Conservation (phyloP, 805 yeast genomes). For the Yamadazyma ubonensis region DNA sequence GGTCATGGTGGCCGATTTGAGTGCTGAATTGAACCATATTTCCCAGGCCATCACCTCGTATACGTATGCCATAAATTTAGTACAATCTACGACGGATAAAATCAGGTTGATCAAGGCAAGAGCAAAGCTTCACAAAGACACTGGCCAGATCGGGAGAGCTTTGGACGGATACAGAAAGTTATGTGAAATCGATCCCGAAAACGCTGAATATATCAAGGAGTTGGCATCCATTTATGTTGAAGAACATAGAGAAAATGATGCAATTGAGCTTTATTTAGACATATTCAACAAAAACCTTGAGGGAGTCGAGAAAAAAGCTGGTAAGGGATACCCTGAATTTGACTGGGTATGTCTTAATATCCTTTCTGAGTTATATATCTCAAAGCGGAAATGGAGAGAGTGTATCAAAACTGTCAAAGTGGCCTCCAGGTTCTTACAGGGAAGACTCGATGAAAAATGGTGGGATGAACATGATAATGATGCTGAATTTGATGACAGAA, state of each 20-base stretch:
- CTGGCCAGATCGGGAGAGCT: constrained; percentile 68
- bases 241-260: constrained; percentile 66
- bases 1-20: constrained; percentile 70
- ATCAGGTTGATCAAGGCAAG: constrained; percentile 26
- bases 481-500: constrained; percentile 77
- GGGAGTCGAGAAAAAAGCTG: constrained; percentile 8
- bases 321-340: constrained; percentile 46
- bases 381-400: constrained; percentile 58
- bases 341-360: constrained; percentile 90
- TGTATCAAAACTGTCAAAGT: constrained; percentile 67
- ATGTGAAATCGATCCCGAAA: constrained; percentile 53
- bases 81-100: not conserved
- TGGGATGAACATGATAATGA: constrained; percentile 71
- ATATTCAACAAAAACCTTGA: constrained; percentile 59
- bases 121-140: constrained; percentile 64
- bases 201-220: constrained; percentile 59
- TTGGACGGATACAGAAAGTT: constrained; percentile 68
- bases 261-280: constrained; percentile 66
- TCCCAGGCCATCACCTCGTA: constrained; percentile 82
- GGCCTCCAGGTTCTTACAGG: constrained; percentile 81
- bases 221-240: constrained; percentile 51
- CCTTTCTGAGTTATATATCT: constrained; percentile 73
- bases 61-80: constrained; percentile 30
- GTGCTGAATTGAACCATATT: constrained; percentile 61
- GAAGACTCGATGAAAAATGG: constrained; percentile 59